Conservation (phyloP, 345 rosid genomes). For the Geranium rotundifolium region DNA sequence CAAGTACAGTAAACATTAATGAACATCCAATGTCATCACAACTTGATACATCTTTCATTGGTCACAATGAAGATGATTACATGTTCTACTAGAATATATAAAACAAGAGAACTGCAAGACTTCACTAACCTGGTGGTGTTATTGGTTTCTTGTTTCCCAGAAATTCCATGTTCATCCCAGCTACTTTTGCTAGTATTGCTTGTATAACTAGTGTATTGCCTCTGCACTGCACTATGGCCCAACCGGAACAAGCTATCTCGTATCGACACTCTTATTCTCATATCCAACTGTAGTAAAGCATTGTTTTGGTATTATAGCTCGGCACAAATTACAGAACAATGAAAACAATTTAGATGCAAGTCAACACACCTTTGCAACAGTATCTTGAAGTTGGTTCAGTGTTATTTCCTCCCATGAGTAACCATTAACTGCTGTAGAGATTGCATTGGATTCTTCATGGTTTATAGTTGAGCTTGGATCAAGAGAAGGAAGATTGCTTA, state of each 20-base stretch:
- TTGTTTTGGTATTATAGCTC: conserved; percentile 5
- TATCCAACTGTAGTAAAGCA: conserved; percentile 51
- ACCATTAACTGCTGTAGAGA: conserved; percentile 32
- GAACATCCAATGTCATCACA: too few species aligned
- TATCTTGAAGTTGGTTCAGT: conserved; percentile 63
- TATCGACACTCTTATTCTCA: conserved; percentile 54
- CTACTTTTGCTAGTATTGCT: conserved; percentile 39
- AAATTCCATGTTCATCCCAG: conserved; percentile 37
- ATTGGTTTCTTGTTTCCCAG: conserved; percentile 27
- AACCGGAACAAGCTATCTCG: conserved; percentile 95
- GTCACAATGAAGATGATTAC: too few species aligned
- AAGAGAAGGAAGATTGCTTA: conserved; percentile 33
- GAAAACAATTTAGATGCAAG: not conserved
- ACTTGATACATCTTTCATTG: too few species aligned
- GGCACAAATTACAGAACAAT: too few species aligned
- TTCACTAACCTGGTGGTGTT: conserved; percentile 31
- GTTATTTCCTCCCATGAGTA: conserved; percentile 37
- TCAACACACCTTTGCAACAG: conserved; percentile 57
- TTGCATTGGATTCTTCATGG: conserved; percentile 44
- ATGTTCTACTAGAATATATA: too few species aligned
- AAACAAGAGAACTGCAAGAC: too few species aligned
- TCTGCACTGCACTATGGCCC: conserved; percentile 77
- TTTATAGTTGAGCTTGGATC: conserved; percentile 47
- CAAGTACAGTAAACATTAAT: too few species aligned
- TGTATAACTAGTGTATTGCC: conserved; percentile 50